Conservation (phyloP, 441 rosid genomes). For the Syzygium malaccense region DNA sequence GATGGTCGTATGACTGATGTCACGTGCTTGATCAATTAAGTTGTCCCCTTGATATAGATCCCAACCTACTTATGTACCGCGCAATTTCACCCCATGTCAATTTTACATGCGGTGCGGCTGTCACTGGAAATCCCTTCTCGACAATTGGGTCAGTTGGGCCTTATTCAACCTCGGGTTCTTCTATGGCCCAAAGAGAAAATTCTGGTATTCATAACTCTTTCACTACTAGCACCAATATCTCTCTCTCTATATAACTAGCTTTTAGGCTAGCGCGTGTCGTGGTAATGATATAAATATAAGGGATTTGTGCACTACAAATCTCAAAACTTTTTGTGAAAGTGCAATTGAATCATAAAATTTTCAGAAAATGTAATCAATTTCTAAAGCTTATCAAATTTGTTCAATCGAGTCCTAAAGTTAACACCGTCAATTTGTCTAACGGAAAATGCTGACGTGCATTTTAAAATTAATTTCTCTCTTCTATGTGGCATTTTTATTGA, state of each 20-base stretch:
- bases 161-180: background rate
- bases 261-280: background rate
- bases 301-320: too few relatives aligned
- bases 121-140: background rate
- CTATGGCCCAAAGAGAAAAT: background rate
- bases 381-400: too few relatives aligned
- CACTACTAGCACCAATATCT: background rate
- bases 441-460: too few relatives aligned
- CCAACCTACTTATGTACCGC: background rate
- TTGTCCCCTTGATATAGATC: background rate
- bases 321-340: too few relatives aligned
- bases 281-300: background rate
- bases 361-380: too few relatives aligned
- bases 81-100: background rate
- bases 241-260: too few relatives aligned
- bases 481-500: too few relatives aligned
- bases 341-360: too few relatives aligned
- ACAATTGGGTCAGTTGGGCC: background rate
- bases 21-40: background rate
- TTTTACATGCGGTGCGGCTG: background rate
- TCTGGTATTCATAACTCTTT: background rate
- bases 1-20: background rate
- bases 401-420: too few relatives aligned
- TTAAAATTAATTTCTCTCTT: too few relatives aligned
- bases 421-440: too few relatives aligned